Conservation (phyloP, 148 eudicot species). For the Rhododendron mucronatum region DNA sequence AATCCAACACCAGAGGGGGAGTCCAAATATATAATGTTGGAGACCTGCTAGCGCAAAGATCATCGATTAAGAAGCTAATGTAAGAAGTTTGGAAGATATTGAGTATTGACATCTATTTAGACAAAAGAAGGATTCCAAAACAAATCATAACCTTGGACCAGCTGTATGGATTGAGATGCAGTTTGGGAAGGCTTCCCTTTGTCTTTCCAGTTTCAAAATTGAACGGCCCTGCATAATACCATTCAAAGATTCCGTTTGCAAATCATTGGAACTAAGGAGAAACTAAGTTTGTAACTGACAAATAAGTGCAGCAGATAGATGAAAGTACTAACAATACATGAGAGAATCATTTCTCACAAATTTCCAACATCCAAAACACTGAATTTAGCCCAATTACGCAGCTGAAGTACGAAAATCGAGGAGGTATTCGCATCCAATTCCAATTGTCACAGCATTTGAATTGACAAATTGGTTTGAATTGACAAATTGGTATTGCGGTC, state of each 20-base stretch:
- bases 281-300: not conserved
- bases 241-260: not conserved
- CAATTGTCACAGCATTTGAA: not conserved
- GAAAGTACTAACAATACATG: not conserved
- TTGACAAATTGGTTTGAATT: not conserved
- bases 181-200: slow-evolving; percentile 51
- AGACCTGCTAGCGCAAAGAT: slow-evolving; percentile 44
- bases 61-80: not conserved
- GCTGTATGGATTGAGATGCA: slow-evolving; percentile 83
- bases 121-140: not conserved
- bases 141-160: slow-evolving; percentile 77
- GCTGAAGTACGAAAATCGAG: not conserved
- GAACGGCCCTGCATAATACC: slow-evolving; percentile 62
- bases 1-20: slow-evolving; percentile 90
- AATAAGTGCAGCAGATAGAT: not conserved
- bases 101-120: not conserved
- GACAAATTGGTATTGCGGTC: not conserved
- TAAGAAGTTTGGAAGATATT: not conserved
- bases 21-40: slow-evolving; percentile 81
- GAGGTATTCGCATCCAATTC: not conserved
- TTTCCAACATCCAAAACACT: not conserved
- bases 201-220: slow-evolving; percentile 67
- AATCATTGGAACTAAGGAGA: not conserved
- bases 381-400: not conserved
- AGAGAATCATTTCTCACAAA: not conserved